Conservation (phyloP, 2,329 filamentous ascomycete genomes). For the Trichoderma sp. region DNA sequence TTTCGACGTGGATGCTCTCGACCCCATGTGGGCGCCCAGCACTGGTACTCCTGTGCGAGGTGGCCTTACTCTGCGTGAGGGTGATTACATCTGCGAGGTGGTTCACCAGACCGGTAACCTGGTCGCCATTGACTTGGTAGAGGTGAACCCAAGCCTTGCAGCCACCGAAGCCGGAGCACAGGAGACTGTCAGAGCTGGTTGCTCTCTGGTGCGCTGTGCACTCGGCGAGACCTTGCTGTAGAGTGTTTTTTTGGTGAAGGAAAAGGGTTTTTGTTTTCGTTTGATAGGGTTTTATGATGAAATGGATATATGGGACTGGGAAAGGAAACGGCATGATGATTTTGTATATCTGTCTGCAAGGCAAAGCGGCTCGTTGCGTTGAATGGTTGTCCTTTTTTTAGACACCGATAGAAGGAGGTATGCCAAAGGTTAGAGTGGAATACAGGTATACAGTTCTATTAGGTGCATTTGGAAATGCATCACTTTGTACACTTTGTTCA, state of each 20-base stretch:
- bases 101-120: constrained; percentile 79
- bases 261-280: not conserved
- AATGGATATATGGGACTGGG: constrained; percentile 8
- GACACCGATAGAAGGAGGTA: constrained; percentile 8
- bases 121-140: constrained; percentile 78
- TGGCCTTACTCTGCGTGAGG: constrained; percentile 89
- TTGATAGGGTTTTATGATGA: not conserved
- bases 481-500: not conserved
- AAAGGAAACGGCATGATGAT: constrained; percentile 8
- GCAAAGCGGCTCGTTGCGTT: not conserved
- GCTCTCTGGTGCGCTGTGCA: constrained; percentile 87
- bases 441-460: not conserved
- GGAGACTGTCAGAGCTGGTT: constrained; percentile 88
- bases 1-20: constrained; percentile 94
- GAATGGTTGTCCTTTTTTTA: not conserved
- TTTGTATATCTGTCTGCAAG: constrained; percentile 1
- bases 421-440: not conserved
- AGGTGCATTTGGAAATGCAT: not conserved
- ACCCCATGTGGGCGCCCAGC: constrained; percentile 94
- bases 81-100: constrained; percentile 92
- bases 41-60: constrained; percentile 94
- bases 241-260: constrained; percentile 63
- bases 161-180: constrained; percentile 65
- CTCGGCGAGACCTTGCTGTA: constrained; percentile 87
- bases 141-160: constrained; percentile 75